Conservation (phyloP, 2,329 filamentous ascomycete species). For the Sclerotinia nivalis region DNA sequence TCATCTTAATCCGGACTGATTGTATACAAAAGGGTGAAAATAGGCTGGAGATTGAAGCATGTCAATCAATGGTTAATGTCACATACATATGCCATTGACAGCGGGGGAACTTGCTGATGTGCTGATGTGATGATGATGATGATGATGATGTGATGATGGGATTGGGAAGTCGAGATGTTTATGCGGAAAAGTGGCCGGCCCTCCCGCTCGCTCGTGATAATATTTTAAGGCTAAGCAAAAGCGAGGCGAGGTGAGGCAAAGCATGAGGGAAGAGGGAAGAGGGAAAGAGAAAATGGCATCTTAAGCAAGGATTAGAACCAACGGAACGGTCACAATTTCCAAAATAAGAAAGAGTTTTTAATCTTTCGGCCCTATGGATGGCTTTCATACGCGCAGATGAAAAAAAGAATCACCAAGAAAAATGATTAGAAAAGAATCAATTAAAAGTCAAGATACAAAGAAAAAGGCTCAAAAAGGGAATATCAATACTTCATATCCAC, state of each 20-base stretch:
- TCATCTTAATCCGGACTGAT: background rate
- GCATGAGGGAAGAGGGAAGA: background rate
- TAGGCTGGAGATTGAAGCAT: conserved; percentile 7
- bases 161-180: background rate
- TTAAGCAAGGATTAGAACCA: conserved; percentile 1
- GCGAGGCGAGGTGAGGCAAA: background rate
- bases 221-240: background rate
- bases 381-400: conserved; percentile 8
- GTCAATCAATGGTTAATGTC: background rate
- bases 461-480: background rate
- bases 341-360: background rate
- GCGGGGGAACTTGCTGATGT: background rate
- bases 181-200: background rate
- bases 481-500: background rate
- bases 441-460: background rate
- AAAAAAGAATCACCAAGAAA: background rate
- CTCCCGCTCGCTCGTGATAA: background rate
- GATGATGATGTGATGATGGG: background rate
- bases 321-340: conserved; percentile 9
- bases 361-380: conserved; percentile 12
- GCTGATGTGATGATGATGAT: background rate
- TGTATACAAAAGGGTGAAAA: background rate
- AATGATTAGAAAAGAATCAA: background rate
- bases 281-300: background rate
- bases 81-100: conserved; percentile 5